Conservation (phyloP, 1,139 yeast species). For the Entelexis sorbosivorans region DNA sequence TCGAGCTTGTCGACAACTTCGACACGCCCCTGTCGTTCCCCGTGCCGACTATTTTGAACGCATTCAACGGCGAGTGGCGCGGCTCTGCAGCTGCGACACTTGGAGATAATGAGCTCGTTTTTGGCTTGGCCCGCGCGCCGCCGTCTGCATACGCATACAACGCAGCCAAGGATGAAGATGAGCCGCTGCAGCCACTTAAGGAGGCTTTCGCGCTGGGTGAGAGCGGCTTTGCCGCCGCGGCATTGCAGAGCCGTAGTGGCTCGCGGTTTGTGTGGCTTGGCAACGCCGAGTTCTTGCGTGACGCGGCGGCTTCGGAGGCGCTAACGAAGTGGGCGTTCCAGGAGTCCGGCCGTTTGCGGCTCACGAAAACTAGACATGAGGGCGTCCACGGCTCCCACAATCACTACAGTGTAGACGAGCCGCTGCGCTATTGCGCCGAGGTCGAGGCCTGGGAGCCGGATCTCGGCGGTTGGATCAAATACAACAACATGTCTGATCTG, state of each 20-base stretch:
- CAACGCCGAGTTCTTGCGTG: constrained; percentile 41
- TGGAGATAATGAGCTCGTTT: constrained; percentile 36
- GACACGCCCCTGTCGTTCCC: constrained; percentile 16
- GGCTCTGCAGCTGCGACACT: constrained; percentile 45
- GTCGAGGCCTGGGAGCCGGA: constrained; percentile 50
- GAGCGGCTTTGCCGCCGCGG: constrained; percentile 69
- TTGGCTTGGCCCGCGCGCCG: constrained; percentile 61
- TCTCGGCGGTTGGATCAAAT: constrained; percentile 60
- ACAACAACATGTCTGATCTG: constrained; percentile 42
- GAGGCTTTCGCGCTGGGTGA: constrained; percentile 68
- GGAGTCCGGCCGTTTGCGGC: constrained; percentile 51
- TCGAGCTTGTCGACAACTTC: constrained; percentile 59
- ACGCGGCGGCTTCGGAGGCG: constrained; percentile 34
- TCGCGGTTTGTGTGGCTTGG: constrained; percentile 82
- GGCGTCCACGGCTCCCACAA: constrained; percentile 19
- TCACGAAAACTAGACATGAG: constrained; percentile 26
- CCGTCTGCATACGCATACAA: constrained; percentile 54
- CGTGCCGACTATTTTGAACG: constrained; percentile 13
- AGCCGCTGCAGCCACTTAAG: constrained; percentile 22
- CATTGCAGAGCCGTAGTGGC: constrained; percentile 67
- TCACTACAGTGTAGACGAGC: constrained; percentile 61
- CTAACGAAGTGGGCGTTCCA: constrained; percentile 68
- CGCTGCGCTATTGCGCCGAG: constrained; percentile 40
- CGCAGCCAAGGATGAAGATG: constrained; percentile 27
- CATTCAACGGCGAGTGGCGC: constrained; percentile 8